Evolutionary conservation across 2,329 filamentous ascomycete genomes (phyloP).

Genomic region (Penicillium sp.): DNA sequence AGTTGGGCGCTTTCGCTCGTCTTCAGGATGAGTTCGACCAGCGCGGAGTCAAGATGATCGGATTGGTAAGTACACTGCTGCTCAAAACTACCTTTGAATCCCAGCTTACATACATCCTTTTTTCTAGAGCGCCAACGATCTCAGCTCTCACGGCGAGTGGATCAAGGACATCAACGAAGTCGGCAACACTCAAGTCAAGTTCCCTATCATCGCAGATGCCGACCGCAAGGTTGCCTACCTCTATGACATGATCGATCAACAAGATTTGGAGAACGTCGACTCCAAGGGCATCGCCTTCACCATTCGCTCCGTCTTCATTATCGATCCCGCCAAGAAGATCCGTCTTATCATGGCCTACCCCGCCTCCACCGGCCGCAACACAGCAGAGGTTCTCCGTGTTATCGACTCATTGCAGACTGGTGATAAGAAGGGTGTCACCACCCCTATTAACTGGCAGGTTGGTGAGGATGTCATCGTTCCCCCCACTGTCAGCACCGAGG

Average conservation of each 20-base stretch:
- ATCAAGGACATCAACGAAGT: conserved; percentile 85
- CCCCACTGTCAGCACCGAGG: conserved; percentile 75
- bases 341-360: conserved; percentile 90
- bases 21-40: conserved; percentile 85
- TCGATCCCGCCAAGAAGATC: conserved; percentile 91
- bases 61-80: conserved; percentile 54
- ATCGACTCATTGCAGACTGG: conserved; percentile 77
- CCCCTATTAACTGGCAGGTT: conserved; percentile 78
- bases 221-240: conserved; percentile 71
- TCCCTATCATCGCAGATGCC: conserved; percentile 82
- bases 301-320: conserved; percentile 91
- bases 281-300: conserved; percentile 74
- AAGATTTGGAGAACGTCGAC: conserved; percentile 75
- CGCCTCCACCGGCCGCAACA: conserved; percentile 83
- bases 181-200: conserved; percentile 62
- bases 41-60: conserved; percentile 87
- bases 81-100: background rate
- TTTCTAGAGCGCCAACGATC: conserved; percentile 68
- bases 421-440: conserved; percentile 84
- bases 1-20: conserved; percentile 91
- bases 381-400: conserved; percentile 73
- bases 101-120: background rate
- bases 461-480: conserved; percentile 93
- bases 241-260: conserved; percentile 82
- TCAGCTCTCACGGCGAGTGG: conserved; percentile 79